phyloP scores from a whole-genome alignment of 345 rosid genomes.

The Brassica incana region DNA sequence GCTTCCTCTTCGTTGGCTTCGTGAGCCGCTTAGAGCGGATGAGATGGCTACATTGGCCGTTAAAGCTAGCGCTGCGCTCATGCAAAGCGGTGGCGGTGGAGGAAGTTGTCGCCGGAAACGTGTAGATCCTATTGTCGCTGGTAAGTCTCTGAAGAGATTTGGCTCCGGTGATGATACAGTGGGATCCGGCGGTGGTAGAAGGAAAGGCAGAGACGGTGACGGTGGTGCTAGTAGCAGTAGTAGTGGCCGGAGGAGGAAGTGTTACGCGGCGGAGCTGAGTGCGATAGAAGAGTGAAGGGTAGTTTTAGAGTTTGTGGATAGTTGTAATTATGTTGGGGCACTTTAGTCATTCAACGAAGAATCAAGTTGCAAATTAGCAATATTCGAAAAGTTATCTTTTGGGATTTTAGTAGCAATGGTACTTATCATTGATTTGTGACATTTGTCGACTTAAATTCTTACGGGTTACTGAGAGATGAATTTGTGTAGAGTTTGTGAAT shows the following conservation, averaged over 20 bases:
- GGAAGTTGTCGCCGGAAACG: slow-evolving; percentile 31
- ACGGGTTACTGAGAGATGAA: too few relatives aligned
- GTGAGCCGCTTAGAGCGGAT: slow-evolving; percentile 64
- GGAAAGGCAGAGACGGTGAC: slow-evolving; percentile 28
- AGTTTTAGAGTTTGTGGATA: slow-evolving; percentile 42
- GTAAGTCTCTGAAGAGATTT: slow-evolving; percentile 29
- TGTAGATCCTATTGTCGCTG: slow-evolving; percentile 36
- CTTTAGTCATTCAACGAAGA: slow-evolving; percentile 25
- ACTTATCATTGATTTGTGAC: neutral
- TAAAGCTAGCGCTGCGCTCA: slow-evolving; percentile 85
- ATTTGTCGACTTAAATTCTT: slow-evolving; percentile 43
- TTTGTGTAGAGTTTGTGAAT: too few relatives aligned
- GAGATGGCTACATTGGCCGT: slow-evolving; percentile 99
- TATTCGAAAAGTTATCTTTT: slow-evolving; percentile 18
- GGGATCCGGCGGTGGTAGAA: slow-evolving; percentile 20
- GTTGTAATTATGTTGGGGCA: slow-evolving; percentile 25
- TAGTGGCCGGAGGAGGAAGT: slow-evolving; percentile 44
- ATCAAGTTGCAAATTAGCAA: slow-evolving; percentile 25
- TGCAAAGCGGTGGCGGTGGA: slow-evolving; percentile 17
- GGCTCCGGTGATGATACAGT: slow-evolving; percentile 29
- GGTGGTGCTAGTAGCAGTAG: slow-evolving; percentile 12
- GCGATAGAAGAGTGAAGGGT: slow-evolving; percentile 72
- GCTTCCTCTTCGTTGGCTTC: slow-evolving; percentile 62
- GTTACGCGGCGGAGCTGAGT: slow-evolving; percentile 58
- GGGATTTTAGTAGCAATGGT: neutral